Percentiles rank a stretch among this genome's conserved stretches.
phyloP scores from a whole-genome alignment of 768 basidiomycete species.

The Russula griseocarnosa region DNA sequence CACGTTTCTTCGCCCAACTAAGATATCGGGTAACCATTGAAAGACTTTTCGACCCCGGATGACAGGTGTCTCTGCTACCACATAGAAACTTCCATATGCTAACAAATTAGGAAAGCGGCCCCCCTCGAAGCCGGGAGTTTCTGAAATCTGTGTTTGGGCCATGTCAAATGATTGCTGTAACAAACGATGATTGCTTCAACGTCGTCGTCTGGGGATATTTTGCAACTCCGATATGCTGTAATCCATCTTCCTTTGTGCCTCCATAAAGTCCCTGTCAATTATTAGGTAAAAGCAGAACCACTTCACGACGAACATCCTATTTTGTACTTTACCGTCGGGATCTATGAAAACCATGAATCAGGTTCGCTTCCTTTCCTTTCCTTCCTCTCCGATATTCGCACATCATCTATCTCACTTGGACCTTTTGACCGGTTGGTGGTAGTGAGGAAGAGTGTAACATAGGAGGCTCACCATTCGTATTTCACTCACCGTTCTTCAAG shows the following conservation, averaged over 20 bases:
- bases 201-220: neutral
- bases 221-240: neutral
- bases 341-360: neutral
- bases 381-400: neutral
- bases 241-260: neutral
- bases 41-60: neutral
- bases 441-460: neutral
- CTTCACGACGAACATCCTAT: neutral
- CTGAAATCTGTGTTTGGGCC: no score
- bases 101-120: neutral
- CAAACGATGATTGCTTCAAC: no score
- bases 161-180: no score
- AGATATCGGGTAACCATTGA: neutral
- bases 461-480: neutral
- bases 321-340: conserved; percentile 1
- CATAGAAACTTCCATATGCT: neutral
- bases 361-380: neutral
- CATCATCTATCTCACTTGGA: neutral
- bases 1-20: neutral
- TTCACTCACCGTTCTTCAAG: neutral
- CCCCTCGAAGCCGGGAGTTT: neutral
- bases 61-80: no score
- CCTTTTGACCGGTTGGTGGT: neutral
- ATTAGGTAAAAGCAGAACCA: neutral
- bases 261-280: neutral